Evolutionary conservation across 2,329 filamentous ascomycete genomes (phyloP).

Genomic region (Sclerotinia trifoliorum): DNA sequence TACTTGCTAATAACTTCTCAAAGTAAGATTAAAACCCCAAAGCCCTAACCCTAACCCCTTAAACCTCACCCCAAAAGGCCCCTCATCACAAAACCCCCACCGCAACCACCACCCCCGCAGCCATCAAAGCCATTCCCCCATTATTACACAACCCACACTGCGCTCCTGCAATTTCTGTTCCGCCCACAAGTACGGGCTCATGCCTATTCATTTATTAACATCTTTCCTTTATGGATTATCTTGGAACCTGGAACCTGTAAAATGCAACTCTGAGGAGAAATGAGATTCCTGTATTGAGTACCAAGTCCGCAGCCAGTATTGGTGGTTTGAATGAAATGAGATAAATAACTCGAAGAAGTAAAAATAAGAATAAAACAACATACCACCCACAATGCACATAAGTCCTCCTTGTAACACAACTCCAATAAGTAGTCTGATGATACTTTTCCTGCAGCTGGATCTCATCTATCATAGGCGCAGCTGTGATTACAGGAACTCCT

Average conservation of each 20-base stretch:
- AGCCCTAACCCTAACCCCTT: neutral
- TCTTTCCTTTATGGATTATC: neutral
- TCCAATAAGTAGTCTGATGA: slow-evolving; percentile 38
- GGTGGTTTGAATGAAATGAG: no score
- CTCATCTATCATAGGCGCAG: slow-evolving; percentile 22
- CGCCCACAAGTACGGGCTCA: slow-evolving; percentile 36
- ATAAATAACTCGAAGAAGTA: neutral
- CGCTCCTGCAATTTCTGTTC: slow-evolving; percentile 34
- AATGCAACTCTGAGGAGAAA: neutral
- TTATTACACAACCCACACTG: slow-evolving; percentile 14
- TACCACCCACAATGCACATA: slow-evolving; percentile 34
- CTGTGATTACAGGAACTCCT: slow-evolving; percentile 23
- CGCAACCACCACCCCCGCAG: slow-evolving; percentile 23
- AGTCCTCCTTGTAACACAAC: slow-evolving; percentile 32
- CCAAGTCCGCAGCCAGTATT: no score
- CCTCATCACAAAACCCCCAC: slow-evolving; percentile 19
- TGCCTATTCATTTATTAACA: slow-evolving; percentile 24
- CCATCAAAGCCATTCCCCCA: slow-evolving; percentile 11
- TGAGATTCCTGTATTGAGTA: no score
- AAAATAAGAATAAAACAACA: neutral
- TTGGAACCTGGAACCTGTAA: no score
- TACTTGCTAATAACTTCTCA: no score
- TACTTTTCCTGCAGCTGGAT: slow-evolving; percentile 32
- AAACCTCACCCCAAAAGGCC: neutral
- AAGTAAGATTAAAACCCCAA: no score